Conservation (phyloP, 768 basidiomycete genomes). For the Paxillus ammoniavirescens region DNA sequence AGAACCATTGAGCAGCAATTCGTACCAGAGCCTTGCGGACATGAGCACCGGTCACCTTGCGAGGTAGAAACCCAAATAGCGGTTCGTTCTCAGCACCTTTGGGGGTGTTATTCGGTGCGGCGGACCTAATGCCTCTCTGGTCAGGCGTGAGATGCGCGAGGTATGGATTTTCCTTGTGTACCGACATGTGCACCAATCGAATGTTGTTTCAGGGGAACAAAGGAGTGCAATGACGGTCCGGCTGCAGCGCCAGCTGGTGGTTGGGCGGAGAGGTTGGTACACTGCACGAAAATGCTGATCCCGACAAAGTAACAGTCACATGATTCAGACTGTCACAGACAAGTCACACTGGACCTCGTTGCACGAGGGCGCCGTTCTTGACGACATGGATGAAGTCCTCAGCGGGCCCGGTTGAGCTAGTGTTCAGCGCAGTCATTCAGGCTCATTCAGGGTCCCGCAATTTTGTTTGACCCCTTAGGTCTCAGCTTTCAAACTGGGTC, state of each 20-base stretch:
- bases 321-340: no score
- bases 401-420: no score
- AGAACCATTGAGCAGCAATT: constrained; percentile 3
- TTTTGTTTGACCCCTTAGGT: no score
- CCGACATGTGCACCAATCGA: constrained; percentile 8
- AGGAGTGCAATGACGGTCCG: not conserved
- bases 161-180: constrained; percentile 49
- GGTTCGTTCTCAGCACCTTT: constrained; percentile 47
- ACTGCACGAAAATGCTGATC: no score
- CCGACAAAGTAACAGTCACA: no score
- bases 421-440: no score
- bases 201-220: not conserved
- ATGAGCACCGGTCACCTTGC: constrained; percentile 64
- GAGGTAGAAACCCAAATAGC: constrained; percentile 69
- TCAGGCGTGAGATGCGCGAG: constrained; percentile 42
- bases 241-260: not conserved
- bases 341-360: no score
- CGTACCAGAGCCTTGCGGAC: constrained; percentile 70
- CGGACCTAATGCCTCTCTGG: constrained; percentile 26
- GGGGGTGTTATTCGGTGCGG: not conserved
- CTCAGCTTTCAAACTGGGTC: no score
- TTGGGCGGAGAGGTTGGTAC: not conserved
- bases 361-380: no score
- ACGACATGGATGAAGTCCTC: no score
- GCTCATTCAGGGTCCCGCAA: no score